Conservation (phyloP, 2,329 filamentous ascomycete genomes). For the Pseudogymnoascus sp. region DNA sequence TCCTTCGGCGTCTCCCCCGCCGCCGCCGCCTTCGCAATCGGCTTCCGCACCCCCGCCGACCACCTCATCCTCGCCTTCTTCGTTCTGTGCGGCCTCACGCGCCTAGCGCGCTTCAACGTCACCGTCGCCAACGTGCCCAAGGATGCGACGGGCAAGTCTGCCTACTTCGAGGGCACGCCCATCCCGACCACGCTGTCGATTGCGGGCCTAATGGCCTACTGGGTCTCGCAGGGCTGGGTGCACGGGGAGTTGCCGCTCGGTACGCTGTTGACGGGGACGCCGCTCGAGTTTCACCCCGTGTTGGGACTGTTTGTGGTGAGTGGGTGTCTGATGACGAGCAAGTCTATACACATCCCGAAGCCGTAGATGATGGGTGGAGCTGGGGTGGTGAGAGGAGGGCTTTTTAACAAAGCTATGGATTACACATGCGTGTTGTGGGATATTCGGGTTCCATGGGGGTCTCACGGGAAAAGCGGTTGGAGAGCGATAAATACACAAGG, state of each 20-base stretch:
- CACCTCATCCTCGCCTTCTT: conserved; percentile 77
- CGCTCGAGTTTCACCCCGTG: conserved; percentile 76
- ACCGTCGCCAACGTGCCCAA: conserved; percentile 85
- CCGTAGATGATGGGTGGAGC: conserved; percentile 38
- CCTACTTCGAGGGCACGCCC: conserved; percentile 94
- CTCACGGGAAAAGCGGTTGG: not conserved
- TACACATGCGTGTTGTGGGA: not conserved
- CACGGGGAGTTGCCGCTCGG: conserved; percentile 73
- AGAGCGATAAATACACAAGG: not conserved
- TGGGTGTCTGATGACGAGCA: conserved; percentile 91
- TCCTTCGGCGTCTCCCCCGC: conserved; percentile 92
- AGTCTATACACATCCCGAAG: conserved; percentile 92
- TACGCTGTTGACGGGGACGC: conserved; percentile 55
- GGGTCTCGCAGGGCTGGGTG: conserved; percentile 74
- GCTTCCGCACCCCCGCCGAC: conserved; percentile 75
- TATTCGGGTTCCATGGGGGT: not conserved
- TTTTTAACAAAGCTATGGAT: conserved; percentile 1
- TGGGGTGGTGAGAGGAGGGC: not conserved
- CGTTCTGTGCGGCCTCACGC: conserved; percentile 87
- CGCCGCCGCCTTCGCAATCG: conserved; percentile 78
- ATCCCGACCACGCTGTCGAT: conserved; percentile 84
- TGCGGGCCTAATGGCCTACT: conserved; percentile 80
- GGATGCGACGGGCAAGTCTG: conserved; percentile 81
- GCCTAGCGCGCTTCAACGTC: conserved; percentile 95
- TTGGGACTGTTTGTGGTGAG: conserved; percentile 77